phyloP scores from a whole-genome alignment of 1,139 yeast genomes.

The Diutina sp. region DNA sequence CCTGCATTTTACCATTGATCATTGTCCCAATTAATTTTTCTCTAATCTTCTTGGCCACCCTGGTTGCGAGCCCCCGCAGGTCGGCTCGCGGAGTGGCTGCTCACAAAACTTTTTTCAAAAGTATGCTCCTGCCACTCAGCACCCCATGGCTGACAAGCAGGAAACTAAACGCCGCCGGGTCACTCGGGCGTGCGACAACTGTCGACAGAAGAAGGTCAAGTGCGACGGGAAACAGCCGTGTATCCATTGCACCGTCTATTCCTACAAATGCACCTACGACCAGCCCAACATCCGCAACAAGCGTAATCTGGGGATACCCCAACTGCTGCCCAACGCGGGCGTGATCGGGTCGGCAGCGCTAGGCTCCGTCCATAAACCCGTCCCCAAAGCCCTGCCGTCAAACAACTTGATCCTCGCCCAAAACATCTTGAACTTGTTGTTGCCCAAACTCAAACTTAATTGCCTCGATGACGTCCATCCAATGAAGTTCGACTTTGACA shows the following conservation, averaged over 20 bases:
- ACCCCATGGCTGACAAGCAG: background rate
- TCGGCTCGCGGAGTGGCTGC: background rate
- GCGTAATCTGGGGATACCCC: conserved; percentile 3
- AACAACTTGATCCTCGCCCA: conserved; percentile 6
- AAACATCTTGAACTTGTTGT: conserved; percentile 20
- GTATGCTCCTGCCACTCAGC: background rate
- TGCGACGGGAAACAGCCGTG: conserved; percentile 87
- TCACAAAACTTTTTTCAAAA: background rate
- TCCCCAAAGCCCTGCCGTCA: conserved; percentile 1
- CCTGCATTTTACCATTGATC: background rate
- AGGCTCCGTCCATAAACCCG: background rate
- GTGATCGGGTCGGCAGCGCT: background rate
- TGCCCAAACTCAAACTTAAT: conserved; percentile 36
- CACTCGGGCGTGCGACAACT: conserved; percentile 75
- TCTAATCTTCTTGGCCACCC: background rate
- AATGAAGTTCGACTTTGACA: conserved; percentile 21
- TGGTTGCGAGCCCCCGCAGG: background rate
- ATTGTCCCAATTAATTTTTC: no score
- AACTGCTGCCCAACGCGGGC: conserved; percentile 1
- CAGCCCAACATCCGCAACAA: conserved; percentile 59
- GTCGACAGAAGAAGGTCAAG: conserved; percentile 68
- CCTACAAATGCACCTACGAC: conserved; percentile 58
- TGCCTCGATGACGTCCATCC: conserved; percentile 18
- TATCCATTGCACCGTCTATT: conserved; percentile 80
- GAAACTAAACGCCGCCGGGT: conserved; percentile 56